Evolutionary conservation across 2,329 filamentous ascomycete species (phyloP), one percentile per base, ranked within the genome.

Genomic region (Paraphaeosphaeria minitans): DNA sequence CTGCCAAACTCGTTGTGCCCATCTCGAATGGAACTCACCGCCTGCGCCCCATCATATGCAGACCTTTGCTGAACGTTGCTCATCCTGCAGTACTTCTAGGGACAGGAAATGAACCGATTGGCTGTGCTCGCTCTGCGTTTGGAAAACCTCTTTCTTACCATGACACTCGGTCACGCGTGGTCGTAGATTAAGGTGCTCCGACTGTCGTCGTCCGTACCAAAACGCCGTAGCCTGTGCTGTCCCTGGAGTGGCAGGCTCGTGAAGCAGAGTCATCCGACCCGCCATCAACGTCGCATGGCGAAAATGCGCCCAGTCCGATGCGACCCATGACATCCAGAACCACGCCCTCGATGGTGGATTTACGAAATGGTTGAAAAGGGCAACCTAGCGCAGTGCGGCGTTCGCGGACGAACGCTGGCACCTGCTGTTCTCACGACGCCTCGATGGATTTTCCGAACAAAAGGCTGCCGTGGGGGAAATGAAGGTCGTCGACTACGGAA

Each of bases 61-160:
- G 52, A 43, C 59, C 52, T 22, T 53, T 61, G 59, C 54, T 62
- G 27, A 55, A 58, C 59, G 59, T 66, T 63, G 49, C 61, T 61
- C 65, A 66, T 57, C 42, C 62, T 67, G 58, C 55, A 55, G 58
- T 53, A 48, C 33, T 50, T 39, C 41, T 58, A 57, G 43, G 57
- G 42, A 53, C 53, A 52, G 67, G 63, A 67, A 67, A 37, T 22
- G 45, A 65, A 49, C 66, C 66, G 65, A 70, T 73, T 73, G 66
- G 70, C 42, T 48, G 50, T 39, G 57, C n/a, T 37, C 50, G 27
- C 16, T 45, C 24, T 46, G 24, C 27, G n/a, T 6, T 29, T 27
- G 13, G 13, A 31, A 31, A 33, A 14, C 5, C 13, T 39, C 27
- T 43, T 13, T 33, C 27, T 21, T 22, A 24, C 43, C 16, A 42